Percentiles rank a stretch among this genome's conserved stretches.
Conservation (phyloP, 192 early-diverging fungal species). For the Irineochytrium annulatum region DNA sequence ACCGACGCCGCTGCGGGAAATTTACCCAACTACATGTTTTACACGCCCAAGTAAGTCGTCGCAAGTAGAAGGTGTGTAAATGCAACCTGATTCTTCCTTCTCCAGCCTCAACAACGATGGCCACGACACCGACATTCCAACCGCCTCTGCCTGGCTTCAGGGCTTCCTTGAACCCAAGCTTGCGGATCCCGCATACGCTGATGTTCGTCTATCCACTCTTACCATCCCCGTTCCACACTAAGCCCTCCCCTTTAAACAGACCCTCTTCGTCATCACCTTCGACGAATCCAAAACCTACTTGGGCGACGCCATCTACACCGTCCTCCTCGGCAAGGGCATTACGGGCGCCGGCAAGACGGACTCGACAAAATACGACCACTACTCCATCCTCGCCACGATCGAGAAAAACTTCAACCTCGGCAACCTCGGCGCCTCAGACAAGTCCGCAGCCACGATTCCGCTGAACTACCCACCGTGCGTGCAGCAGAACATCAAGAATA, state of each 20-base stretch:
- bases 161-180: slow-evolving; percentile 46
- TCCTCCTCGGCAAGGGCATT: slow-evolving; percentile 16
- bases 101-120: slow-evolving; percentile 44
- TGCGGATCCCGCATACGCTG: slow-evolving; percentile 32
- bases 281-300: slow-evolving; percentile 19
- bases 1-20: slow-evolving; percentile 43
- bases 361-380: slow-evolving; percentile 60
- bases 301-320: too few relatives aligned
- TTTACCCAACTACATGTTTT: slow-evolving; percentile 46
- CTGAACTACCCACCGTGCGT: too few relatives aligned
- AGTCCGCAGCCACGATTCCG: slow-evolving; percentile 40
- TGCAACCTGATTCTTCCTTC: too few relatives aligned
- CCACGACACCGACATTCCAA: slow-evolving; percentile 43
- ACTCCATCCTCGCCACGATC: slow-evolving; percentile 55
- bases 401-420: slow-evolving; percentile 62
- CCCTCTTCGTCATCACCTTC: slow-evolving; percentile 41
- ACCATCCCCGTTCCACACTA: too few relatives aligned
- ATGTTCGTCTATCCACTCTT: slow-evolving; percentile 15
- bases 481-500: too few relatives aligned
- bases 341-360: slow-evolving; percentile 32
- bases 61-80: too few relatives aligned
- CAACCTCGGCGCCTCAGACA: slow-evolving; percentile 51
- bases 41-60: slow-evolving; percentile 58
- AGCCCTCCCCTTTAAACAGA: slow-evolving; percentile 29
- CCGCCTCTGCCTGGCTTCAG: slow-evolving; percentile 48